These are phyloP conservation scores for Solanum etuberosum DNA, from an alignment of 257 asterid genomes.

Conservation along the genomic window DNA sequence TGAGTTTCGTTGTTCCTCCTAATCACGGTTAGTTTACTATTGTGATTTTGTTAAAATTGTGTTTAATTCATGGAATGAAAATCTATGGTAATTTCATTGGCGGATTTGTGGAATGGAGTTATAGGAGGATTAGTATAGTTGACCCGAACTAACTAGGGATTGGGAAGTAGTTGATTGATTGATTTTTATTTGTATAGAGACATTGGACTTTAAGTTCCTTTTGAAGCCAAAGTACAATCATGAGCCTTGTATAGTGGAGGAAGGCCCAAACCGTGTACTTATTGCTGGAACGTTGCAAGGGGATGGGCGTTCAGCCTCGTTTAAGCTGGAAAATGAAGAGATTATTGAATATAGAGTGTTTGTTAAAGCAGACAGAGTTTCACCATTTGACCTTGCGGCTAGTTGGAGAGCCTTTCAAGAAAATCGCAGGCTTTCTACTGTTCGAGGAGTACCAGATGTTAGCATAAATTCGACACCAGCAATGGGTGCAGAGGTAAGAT, in stretches of 20 bases:
- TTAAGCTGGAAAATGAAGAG: constrained; percentile 51
- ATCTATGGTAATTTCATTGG: background rate
- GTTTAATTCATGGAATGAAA: background rate
- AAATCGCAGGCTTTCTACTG: constrained; percentile 81
- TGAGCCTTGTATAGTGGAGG: constrained; percentile 68
- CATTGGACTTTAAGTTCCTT: constrained; percentile 85
- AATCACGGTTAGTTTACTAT: constrained; percentile 25
- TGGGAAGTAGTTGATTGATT: constrained; percentile 5
- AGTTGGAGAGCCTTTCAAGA: constrained; percentile 98
- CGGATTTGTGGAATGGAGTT: background rate
- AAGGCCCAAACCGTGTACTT: constrained; percentile 72
- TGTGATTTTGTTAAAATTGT: background rate
- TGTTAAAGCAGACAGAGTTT: constrained; percentile 72
- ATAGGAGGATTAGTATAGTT: background rate
- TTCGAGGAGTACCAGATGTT: constrained; percentile 93
- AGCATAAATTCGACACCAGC: constrained; percentile 53
- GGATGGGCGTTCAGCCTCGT: constrained; percentile 58
- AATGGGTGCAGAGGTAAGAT: constrained; percentile 43
- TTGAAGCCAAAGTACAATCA: constrained; percentile 60
- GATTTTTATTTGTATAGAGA: constrained; percentile 32
- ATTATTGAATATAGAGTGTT: constrained; percentile 68
- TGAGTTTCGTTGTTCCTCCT: constrained; percentile 92
- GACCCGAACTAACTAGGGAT: background rate
- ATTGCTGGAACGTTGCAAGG: constrained; percentile 75
- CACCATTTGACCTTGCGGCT: constrained; percentile 96